These are phyloP conservation scores for Roridomyces roridus DNA, from an alignment of 768 basidiomycete genomes.

Conservation along the genomic window DNA sequence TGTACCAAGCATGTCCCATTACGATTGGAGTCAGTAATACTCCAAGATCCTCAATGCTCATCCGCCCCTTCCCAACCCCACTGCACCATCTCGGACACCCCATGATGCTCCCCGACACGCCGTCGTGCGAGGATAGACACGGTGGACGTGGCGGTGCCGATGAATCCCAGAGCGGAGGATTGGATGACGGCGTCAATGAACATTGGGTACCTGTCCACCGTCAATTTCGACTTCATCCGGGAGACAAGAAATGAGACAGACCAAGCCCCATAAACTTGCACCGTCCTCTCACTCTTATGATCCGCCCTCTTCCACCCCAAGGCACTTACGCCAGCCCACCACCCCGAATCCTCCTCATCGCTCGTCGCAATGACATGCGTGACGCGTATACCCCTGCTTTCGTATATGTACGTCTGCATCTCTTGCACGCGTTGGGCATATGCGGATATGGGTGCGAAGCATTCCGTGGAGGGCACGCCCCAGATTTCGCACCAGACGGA, in stretches of 20 bases:
- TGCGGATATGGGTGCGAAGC: constrained; percentile 34
- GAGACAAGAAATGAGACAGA: not conserved
- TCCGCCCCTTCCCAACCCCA: too few relatives aligned
- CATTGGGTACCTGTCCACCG: constrained; percentile 44
- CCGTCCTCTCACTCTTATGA: not conserved
- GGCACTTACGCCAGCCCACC: constrained; percentile 26
- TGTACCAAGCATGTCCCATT: too few relatives aligned
- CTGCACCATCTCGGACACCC: constrained; percentile 36
- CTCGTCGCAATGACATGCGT: constrained; percentile 41
- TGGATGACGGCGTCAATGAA: constrained; percentile 55
- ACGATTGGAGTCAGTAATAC: too few relatives aligned
- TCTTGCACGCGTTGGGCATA: constrained; percentile 34
- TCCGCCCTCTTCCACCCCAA: not conserved
- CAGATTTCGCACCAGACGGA: too few relatives aligned
- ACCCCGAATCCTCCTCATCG: constrained; percentile 39
- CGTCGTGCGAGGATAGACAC: constrained; percentile 50
- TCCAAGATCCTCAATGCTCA: too few relatives aligned
- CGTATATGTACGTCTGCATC: constrained; percentile 28
- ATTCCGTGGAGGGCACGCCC: constrained; percentile 14
- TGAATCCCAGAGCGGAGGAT: constrained; percentile 48
- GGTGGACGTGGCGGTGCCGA: constrained; percentile 53
- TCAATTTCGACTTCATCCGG: too few relatives aligned
- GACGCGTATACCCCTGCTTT: constrained; percentile 25
- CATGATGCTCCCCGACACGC: constrained; percentile 45
- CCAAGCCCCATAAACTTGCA: not conserved